Conservation (phyloP, 2,329 filamentous ascomycete genomes). For the Pezicula rhizophila region DNA sequence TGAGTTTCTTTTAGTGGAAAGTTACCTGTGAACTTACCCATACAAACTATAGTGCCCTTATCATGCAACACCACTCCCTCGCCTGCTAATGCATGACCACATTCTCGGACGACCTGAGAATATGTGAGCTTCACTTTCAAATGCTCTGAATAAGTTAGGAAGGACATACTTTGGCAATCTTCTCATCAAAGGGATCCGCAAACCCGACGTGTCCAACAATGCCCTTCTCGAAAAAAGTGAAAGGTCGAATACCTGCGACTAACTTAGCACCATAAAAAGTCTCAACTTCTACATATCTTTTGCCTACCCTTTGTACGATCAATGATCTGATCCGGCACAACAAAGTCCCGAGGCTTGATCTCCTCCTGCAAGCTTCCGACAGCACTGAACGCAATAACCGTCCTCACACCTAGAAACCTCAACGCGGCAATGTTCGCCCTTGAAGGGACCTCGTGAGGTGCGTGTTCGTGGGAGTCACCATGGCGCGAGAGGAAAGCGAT, state of each 20-base stretch:
- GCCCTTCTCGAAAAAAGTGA: conserved; percentile 91
- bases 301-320: conserved; percentile 77
- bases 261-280: neutral
- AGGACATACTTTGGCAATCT: conserved; percentile 50
- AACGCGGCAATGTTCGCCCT: conserved; percentile 98
- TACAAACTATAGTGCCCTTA: conserved; percentile 81
- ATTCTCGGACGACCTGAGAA: conserved; percentile 63
- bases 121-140: neutral
- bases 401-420: conserved; percentile 80
- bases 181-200: conserved; percentile 86
- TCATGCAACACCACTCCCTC: conserved; percentile 82
- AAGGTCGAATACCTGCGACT: conserved; percentile 62
- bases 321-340: conserved; percentile 92
- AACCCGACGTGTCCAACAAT: conserved; percentile 93
- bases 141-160: neutral
- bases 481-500: conserved; percentile 94
- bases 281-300: neutral
- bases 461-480: conserved; percentile 79
- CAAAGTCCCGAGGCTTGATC: conserved; percentile 93
- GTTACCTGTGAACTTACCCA: conserved; percentile 54
- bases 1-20: neutral
- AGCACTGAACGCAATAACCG: conserved; percentile 89
- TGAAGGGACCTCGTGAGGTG: conserved; percentile 89
- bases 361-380: conserved; percentile 89
- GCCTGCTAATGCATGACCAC: conserved; percentile 69